Conservation (phyloP, 805 yeast species). For the Ascoidea asiatica region DNA sequence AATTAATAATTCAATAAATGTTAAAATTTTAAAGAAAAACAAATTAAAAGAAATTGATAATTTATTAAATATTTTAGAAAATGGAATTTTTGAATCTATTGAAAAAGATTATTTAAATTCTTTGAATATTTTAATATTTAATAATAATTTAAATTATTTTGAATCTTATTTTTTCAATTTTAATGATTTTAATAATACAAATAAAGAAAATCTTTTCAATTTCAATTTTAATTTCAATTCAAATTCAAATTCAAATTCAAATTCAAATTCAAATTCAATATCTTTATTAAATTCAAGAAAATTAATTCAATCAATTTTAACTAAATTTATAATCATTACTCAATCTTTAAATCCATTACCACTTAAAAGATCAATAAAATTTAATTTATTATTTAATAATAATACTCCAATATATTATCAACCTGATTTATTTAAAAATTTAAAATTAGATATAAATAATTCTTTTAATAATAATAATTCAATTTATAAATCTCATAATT, state of each 20-base stretch:
- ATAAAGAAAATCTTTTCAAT: too few relatives aligned
- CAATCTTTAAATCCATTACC: conserved; percentile 44
- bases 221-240: too few relatives aligned
- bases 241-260: background rate
- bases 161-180: background rate
- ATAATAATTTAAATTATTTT: conserved; percentile 3
- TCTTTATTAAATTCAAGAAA: conserved; percentile 25
- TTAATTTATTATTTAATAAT: conserved; percentile 37
- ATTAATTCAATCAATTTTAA: conserved; percentile 34
- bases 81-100: conserved; percentile 33
- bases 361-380: conserved; percentile 26
- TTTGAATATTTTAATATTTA: conserved; percentile 27
- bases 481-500: background rate
- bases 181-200: background rate
- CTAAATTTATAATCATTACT: conserved; percentile 35
- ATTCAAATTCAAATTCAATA: conserved; percentile 9
- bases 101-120: conserved; percentile 27
- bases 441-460: conserved; percentile 6
- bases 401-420: conserved; percentile 32
- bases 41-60: conserved; percentile 31
- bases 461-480: too few relatives aligned
- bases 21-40: conserved; percentile 35
- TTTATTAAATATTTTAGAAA: conserved; percentile 40
- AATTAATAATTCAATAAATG: conserved; percentile 23
- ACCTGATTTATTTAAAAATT: conserved; percentile 32